phyloP scores from a whole-genome alignment of 306 rosid species.

The Sophora flavescens region DNA sequence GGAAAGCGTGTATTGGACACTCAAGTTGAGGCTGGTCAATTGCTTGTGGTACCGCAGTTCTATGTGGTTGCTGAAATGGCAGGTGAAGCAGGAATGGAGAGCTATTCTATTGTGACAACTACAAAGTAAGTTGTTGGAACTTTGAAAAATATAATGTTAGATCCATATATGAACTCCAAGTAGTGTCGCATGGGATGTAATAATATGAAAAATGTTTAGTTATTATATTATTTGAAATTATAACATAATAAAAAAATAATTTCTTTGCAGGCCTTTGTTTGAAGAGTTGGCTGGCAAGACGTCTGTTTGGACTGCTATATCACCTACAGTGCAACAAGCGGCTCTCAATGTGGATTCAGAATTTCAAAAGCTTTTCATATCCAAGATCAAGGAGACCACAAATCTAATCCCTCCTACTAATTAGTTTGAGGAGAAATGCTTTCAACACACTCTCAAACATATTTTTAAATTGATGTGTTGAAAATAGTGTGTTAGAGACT shows the following conservation, averaged over 20 bases:
- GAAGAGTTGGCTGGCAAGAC: slow-evolving; percentile 57
- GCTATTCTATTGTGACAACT: slow-evolving; percentile 51
- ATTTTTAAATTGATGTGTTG: too few relatives aligned
- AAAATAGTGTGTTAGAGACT: background rate
- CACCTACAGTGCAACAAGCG: slow-evolving; percentile 52
- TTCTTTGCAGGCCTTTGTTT: slow-evolving; percentile 56
- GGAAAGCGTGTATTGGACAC: slow-evolving; percentile 54
- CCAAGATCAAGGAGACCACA: slow-evolving; percentile 42
- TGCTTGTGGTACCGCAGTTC: slow-evolving; percentile 66
- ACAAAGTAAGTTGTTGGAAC: slow-evolving; percentile 46
- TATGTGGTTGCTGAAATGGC: slow-evolving; percentile 61
- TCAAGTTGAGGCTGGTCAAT: slow-evolving; percentile 58
- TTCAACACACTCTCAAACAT: too few relatives aligned
- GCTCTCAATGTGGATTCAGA: slow-evolving; percentile 58
- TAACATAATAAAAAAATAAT: background rate
- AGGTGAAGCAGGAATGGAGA: slow-evolving; percentile 61
- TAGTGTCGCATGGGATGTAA: background rate
- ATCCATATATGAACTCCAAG: background rate
- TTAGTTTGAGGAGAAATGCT: background rate
- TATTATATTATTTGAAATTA: background rate
- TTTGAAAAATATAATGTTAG: background rate
- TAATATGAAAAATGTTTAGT: background rate
- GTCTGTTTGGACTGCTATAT: slow-evolving; percentile 56
- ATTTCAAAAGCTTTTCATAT: slow-evolving; percentile 52
- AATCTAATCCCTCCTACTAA: slow-evolving; percentile 29